Percentiles rank a stretch among this genome's conserved stretches.
Evolutionary conservation across 176 grass and related monocot species (phyloP).

Genomic region (Musa schizocarpa): DNA sequence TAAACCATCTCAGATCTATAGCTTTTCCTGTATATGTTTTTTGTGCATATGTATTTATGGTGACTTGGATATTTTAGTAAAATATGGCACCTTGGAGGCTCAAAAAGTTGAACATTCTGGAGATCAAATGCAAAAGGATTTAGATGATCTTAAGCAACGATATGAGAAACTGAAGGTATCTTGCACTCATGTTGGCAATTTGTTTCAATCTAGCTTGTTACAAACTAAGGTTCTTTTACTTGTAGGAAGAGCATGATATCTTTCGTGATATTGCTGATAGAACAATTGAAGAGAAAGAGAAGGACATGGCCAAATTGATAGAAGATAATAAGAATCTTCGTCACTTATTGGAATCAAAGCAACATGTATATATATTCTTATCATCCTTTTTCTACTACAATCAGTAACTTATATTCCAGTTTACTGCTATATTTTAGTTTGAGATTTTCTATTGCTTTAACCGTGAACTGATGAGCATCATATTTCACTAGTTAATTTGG

Average conservation of each 20-base stretch:
- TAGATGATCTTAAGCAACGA: conserved; percentile 55
- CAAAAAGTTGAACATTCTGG: conserved; percentile 54
- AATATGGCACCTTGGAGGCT: conserved; percentile 60
- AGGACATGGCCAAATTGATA: conserved; percentile 54
- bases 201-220: conserved; percentile 3
- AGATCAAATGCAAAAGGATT: conserved; percentile 67
- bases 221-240: conserved; percentile 28
- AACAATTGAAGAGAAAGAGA: conserved; percentile 92
- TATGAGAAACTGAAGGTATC: conserved; percentile 89
- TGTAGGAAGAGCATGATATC: conserved; percentile 86
- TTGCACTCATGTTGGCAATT: conserved; percentile 5
- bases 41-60: not conserved
- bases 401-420: not conserved
- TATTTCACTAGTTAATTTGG: no score
- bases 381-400: not conserved
- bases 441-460: not conserved
- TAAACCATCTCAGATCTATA: conserved; percentile 23
- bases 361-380: conserved; percentile 18
- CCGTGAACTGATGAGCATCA: not conserved
- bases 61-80: conserved; percentile 46
- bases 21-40: conserved; percentile 3
- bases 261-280: conserved; percentile 91
- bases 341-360: conserved; percentile 53
- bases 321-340: conserved; percentile 78
- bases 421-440: conserved; percentile 4